These are phyloP conservation scores for Debaryomyces psychrophilus DNA, from an alignment of 1,139 yeast species.

Conservation along the genomic window DNA sequence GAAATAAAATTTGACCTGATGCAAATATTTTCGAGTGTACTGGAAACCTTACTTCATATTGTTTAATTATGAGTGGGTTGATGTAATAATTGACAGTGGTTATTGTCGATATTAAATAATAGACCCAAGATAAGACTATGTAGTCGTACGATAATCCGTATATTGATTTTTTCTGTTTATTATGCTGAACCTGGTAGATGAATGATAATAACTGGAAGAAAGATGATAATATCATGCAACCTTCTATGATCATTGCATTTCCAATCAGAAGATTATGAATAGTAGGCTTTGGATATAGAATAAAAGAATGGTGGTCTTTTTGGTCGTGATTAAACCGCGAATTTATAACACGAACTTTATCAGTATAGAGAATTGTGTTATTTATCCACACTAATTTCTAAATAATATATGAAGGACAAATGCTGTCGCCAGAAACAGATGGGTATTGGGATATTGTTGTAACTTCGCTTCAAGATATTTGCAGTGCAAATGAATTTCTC, in stretches of 20 bases:
- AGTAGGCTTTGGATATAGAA: neutral
- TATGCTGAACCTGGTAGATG: slow-evolving; percentile 22
- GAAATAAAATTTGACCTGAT: slow-evolving; percentile 13
- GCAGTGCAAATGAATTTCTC: slow-evolving; percentile 59
- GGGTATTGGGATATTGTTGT: slow-evolving; percentile 73
- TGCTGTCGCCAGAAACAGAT: slow-evolving; percentile 35
- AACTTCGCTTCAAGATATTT: slow-evolving; percentile 67
- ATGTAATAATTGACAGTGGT: slow-evolving; percentile 21
- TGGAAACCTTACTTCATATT: slow-evolving; percentile 26
- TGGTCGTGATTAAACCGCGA: slow-evolving; percentile 2
- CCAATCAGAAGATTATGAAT: neutral
- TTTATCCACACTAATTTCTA: neutral
- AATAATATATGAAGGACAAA: neutral
- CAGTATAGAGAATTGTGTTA: neutral
- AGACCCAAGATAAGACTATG: slow-evolving; percentile 19
- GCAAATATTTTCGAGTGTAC: slow-evolving; percentile 19
- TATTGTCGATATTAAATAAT: slow-evolving; percentile 16
- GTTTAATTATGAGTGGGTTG: slow-evolving; percentile 14
- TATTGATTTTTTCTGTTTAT: slow-evolving; percentile 26
- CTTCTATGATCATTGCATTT: slow-evolving; percentile 12
- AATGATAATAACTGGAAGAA: slow-evolving; percentile 14
- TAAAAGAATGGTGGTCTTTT: too few species aligned
- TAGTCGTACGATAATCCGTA: slow-evolving; percentile 35
- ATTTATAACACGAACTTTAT: neutral
- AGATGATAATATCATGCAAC: slow-evolving; percentile 15